Conservation (phyloP, 768 basidiomycete genomes). For the Naganishia vaughanmartiniae region DNA sequence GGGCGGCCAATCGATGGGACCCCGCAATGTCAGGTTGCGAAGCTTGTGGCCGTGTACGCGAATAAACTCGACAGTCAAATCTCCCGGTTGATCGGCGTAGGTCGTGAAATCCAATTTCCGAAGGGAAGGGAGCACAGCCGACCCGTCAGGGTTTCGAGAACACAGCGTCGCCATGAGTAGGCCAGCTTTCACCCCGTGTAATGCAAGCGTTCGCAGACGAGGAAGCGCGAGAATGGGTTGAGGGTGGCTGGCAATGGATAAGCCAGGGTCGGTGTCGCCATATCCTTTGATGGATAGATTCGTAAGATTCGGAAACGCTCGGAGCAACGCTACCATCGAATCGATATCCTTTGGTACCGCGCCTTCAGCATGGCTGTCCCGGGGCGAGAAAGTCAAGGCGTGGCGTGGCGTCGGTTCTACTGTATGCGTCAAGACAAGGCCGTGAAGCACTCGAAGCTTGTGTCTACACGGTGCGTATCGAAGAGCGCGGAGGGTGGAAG, state of each 20-base stretch:
- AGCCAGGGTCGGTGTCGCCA: constrained; percentile 7
- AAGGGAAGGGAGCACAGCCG: constrained; percentile 37
- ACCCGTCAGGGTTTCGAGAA: constrained; percentile 31
- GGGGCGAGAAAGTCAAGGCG: background rate
- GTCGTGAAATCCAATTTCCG: constrained; percentile 37
- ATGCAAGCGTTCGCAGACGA: background rate
- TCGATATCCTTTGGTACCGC: background rate
- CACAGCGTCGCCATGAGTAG: constrained; percentile 25
- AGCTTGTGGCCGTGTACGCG: constrained; percentile 41
- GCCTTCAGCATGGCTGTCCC: background rate
- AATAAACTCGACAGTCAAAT: constrained; percentile 39
- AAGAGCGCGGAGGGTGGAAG: constrained; percentile 15
- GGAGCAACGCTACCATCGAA: constrained; percentile 5
- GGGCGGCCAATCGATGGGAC: constrained; percentile 40
- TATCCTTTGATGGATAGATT: constrained; percentile 12
- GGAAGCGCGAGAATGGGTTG: constrained; percentile 17
- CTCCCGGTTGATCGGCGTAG: constrained; percentile 32
- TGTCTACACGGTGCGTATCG: constrained; percentile 11
- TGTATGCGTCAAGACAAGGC: constrained; percentile 22
- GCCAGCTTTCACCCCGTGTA: constrained; percentile 22
- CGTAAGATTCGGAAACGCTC: constrained; percentile 17
- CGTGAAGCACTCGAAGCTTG: constrained; percentile 4
- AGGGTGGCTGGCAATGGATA: background rate
- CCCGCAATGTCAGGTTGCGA: constrained; percentile 41
- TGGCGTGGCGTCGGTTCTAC: constrained; percentile 1